These are phyloP conservation scores for Plantago coronopus DNA, from an alignment of 305 asterid species.

Conservation along the genomic window DNA sequence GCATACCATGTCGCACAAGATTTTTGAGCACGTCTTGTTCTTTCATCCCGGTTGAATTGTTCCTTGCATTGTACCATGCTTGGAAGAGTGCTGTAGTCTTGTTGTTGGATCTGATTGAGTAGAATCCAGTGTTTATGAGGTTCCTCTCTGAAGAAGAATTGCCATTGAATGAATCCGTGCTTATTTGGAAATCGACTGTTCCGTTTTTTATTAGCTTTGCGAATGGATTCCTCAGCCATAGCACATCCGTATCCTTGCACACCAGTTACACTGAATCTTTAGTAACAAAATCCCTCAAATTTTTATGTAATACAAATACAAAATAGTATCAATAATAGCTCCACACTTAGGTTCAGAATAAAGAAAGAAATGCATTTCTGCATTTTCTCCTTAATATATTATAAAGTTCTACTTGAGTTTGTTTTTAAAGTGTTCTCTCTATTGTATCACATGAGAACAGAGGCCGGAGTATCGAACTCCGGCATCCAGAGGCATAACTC, in stretches of 20 bases:
- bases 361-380: too few species aligned
- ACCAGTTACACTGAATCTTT: too few species aligned
- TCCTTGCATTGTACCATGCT: slow-evolving; percentile 42
- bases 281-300: neutral
- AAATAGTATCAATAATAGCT: too few species aligned
- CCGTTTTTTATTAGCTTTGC: slow-evolving; percentile 25
- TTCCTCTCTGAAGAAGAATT: slow-evolving; percentile 33
- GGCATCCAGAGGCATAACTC: too few species aligned
- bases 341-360: too few species aligned
- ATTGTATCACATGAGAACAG: too few species aligned
- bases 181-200: slow-evolving; percentile 46
- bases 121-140: slow-evolving; percentile 68
- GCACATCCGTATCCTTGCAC: slow-evolving; percentile 48
- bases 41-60: slow-evolving; percentile 35
- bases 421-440: too few species aligned
- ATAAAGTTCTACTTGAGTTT: too few species aligned
- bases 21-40: slow-evolving; percentile 56
- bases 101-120: slow-evolving; percentile 44
- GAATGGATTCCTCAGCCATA: slow-evolving; percentile 67
- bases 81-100: slow-evolving; percentile 46
- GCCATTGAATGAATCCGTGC: slow-evolving; percentile 47
- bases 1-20: slow-evolving; percentile 22
- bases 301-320: neutral
- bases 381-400: too few species aligned
- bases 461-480: too few species aligned